Evolutionary conservation across 306 rosid species (phyloP), one percentile per base, ranked within the genome.

Genomic region (Sophora flavescens): DNA sequence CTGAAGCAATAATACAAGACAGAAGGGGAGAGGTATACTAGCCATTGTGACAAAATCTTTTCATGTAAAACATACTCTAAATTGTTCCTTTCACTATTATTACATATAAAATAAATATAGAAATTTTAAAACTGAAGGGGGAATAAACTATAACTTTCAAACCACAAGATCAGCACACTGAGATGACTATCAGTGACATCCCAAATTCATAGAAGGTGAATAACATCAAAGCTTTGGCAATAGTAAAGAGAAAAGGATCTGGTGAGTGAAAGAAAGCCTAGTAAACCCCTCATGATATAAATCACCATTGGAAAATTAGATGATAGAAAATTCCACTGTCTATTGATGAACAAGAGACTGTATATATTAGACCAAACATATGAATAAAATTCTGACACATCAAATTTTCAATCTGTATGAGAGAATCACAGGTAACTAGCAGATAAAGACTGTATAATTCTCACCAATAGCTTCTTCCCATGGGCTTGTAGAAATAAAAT

Each of bases 121-220:
- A 44, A 44, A 2, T 44, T 44, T 44, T 44, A 47, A 28, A 32
- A 47, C 42, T 48, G 32, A 68, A 5, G 15, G 60, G 47, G 6
- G 32, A 8, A 68, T 4, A 32, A 45, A 14, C 15, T n/a, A 48
- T 4, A 48, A 60, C 7, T 14, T 1, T 60, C 54, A 70, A 39
- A 26, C 30, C 52, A 39, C 28, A 18, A 70, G 18, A 71, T 71
- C 57, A 6, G 26, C 54, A 7, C 15, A 39, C 54, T 22, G 22
- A 36, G 15, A 39, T 71, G 64, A 54, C 53, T 54, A n/a, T 12
- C 64, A 56, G n/a, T 12, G 65, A 38, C 26, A 56, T 71, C 64
- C 65, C 6, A 54, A 36, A 12, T 54, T 18, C 53, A 54, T n/a
- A 38, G 15, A 22, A 39, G 54, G 77, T 26, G 56, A 42, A 39